phyloP scores from a whole-genome alignment of 2,329 filamentous ascomycete genomes.

The Curvularia spicifera region DNA sequence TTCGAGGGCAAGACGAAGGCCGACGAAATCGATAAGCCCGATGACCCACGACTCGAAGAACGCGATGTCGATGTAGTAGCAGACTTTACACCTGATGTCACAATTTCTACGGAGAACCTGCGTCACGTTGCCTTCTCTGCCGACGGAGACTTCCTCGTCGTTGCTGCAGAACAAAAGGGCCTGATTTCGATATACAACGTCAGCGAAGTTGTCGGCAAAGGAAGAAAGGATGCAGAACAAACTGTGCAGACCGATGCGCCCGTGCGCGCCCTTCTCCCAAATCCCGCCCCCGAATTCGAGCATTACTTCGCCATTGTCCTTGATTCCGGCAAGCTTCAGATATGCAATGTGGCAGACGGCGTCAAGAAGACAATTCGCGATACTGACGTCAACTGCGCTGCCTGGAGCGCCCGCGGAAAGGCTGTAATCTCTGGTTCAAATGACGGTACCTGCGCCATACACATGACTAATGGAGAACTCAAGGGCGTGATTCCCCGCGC shows the following conservation, averaged over 20 bases:
- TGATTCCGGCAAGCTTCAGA: slow-evolving; percentile 76
- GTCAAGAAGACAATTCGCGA: slow-evolving; percentile 63
- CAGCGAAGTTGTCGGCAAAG: slow-evolving; percentile 68
- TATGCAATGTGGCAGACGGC: slow-evolving; percentile 78
- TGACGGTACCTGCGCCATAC: slow-evolving; percentile 80
- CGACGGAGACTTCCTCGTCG: slow-evolving; percentile 83
- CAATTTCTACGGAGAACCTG: slow-evolving; percentile 75
- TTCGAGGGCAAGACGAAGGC: slow-evolving; percentile 61
- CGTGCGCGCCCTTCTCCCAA: slow-evolving; percentile 77
- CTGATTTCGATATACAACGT: slow-evolving; percentile 81
- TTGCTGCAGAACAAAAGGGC: slow-evolving; percentile 81
- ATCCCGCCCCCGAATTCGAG: slow-evolving; percentile 75
- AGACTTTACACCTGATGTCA: slow-evolving; percentile 74
- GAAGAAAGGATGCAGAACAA: slow-evolving; percentile 69
- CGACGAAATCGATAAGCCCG: slow-evolving; percentile 12
- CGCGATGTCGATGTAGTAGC: slow-evolving; percentile 69
- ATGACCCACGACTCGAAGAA: slow-evolving; percentile 15
- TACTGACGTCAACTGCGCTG: slow-evolving; percentile 77
- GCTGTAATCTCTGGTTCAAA: slow-evolving; percentile 86
- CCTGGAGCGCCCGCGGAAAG: slow-evolving; percentile 93
- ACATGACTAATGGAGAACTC: slow-evolving; percentile 78
- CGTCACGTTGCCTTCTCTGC: slow-evolving; percentile 90
- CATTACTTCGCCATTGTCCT: slow-evolving; percentile 83
- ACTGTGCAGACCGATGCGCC: slow-evolving; percentile 77
- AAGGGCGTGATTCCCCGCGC: slow-evolving; percentile 83